Conservation (phyloP, 2,329 filamentous ascomycete genomes). For the Alternaria alternata region DNA sequence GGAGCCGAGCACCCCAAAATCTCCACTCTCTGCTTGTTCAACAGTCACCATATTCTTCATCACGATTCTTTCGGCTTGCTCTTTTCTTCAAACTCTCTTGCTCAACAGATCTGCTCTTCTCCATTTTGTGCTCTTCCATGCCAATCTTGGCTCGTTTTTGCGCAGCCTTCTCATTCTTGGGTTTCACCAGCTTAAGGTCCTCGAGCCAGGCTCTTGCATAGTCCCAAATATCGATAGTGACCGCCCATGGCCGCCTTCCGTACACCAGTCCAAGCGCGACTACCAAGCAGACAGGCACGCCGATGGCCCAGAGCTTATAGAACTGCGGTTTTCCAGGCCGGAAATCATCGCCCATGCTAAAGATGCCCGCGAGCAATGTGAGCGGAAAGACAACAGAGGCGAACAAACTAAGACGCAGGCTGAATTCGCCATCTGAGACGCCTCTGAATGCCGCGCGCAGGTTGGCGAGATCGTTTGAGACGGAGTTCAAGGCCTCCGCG, state of each 20-base stretch:
- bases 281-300: slow-evolving; percentile 16
- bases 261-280: slow-evolving; percentile 7
- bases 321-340: slow-evolving; percentile 23
- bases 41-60: neutral
- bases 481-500: slow-evolving; percentile 23
- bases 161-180: neutral
- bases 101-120: no score
- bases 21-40: neutral
- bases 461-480: slow-evolving; percentile 27
- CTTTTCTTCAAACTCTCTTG: neutral
- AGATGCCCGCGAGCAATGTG: slow-evolving; percentile 22
- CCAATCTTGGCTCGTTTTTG: neutral
- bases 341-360: slow-evolving; percentile 20
- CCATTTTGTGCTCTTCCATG: no score
- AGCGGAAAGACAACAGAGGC: slow-evolving; percentile 8
- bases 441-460: slow-evolving; percentile 27
- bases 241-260: neutral
- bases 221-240: neutral
- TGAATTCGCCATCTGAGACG: slow-evolving; percentile 27
- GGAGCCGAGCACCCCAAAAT: neutral
- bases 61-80: no score
- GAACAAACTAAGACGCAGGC: slow-evolving; percentile 12
- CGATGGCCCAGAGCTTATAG: slow-evolving; percentile 35
- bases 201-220: neutral
- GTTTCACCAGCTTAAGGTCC: neutral